Evolutionary conservation across 768 basidiomycete species (phyloP).

Genomic region (Leccinum boreale): DNA sequence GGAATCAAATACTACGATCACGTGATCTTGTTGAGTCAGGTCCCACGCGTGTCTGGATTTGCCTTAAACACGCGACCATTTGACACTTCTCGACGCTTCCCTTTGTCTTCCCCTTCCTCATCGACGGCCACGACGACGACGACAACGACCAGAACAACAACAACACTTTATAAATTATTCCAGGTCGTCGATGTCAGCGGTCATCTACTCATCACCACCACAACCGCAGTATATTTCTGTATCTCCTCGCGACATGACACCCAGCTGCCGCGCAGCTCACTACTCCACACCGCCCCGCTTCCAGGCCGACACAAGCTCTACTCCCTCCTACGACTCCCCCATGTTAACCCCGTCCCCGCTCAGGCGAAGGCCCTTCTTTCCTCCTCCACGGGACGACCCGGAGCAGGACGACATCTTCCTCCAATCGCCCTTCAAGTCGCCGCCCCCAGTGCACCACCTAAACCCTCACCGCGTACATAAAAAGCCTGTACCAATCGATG

Average conservation of each 20-base stretch:
- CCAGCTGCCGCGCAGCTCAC: conserved; percentile 31
- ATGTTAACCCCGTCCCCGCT: conserved; percentile 67
- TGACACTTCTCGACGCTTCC: conserved; percentile 6
- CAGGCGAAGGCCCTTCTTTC: conserved; percentile 42
- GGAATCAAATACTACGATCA: conserved; percentile 29
- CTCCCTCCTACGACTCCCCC: conserved; percentile 47
- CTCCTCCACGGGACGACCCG: conserved; percentile 22
- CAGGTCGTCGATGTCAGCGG: conserved; percentile 21
- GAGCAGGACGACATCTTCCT: conserved; percentile 53
- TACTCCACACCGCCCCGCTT: conserved; percentile 35
- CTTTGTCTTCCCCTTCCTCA: conserved; percentile 13
- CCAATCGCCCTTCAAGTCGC: conserved; percentile 49
- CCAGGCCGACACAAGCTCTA: conserved; percentile 16
- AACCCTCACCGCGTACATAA: conserved; percentile 42
- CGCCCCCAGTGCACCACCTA: conserved; percentile 41
- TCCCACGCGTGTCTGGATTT: conserved; percentile 27
- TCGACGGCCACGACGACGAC: neutral
- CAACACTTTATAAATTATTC: neutral
- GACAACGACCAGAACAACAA: neutral
- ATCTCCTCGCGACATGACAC: conserved; percentile 32
- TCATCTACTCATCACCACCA: conserved; percentile 30
- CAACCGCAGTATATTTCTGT: conserved; percentile 33
- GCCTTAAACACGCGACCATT: conserved; percentile 30
- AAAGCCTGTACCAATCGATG: conserved; percentile 36
- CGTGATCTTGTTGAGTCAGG: conserved; percentile 33